Percentiles rank a stretch among this genome's conserved stretches.
Conservation (phyloP, 2,329 filamentous ascomycete species). For the Tothia fuscella region DNA sequence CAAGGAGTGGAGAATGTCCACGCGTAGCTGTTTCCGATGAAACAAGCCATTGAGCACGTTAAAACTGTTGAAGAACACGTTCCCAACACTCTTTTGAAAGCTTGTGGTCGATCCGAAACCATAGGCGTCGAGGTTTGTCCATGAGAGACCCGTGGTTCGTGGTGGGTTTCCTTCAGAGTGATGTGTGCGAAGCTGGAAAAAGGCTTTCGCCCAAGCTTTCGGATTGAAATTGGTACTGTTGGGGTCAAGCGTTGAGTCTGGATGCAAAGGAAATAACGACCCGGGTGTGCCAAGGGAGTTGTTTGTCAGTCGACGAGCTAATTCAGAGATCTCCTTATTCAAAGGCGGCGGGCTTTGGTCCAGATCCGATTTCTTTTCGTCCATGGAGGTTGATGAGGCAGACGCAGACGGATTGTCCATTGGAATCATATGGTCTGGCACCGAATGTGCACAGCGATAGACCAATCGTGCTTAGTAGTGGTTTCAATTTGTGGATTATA, state of each 20-base stretch:
- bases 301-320: not conserved
- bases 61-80: not conserved
- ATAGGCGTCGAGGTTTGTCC: not conserved
- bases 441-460: no score
- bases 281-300: not conserved
- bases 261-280: not conserved
- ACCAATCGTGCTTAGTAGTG: no score
- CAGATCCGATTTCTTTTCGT: no score
- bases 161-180: not conserved
- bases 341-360: no score
- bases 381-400: no score
- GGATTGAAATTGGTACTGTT: not conserved
- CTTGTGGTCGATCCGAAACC: not conserved
- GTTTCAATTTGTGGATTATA: no score
- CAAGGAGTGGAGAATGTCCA: no score
- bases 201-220: not conserved
- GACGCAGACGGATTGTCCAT: no score
- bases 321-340: constrained; percentile 1
- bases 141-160: not conserved
- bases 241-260: not conserved
- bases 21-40: no score
- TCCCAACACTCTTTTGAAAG: not conserved
- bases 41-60: no score
- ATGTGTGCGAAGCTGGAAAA: not conserved
- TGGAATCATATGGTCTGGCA: no score